These are phyloP conservation scores for Coemansia sp. DNA, from an alignment of 192 early-diverging fungal species.

Conservation along the genomic window DNA sequence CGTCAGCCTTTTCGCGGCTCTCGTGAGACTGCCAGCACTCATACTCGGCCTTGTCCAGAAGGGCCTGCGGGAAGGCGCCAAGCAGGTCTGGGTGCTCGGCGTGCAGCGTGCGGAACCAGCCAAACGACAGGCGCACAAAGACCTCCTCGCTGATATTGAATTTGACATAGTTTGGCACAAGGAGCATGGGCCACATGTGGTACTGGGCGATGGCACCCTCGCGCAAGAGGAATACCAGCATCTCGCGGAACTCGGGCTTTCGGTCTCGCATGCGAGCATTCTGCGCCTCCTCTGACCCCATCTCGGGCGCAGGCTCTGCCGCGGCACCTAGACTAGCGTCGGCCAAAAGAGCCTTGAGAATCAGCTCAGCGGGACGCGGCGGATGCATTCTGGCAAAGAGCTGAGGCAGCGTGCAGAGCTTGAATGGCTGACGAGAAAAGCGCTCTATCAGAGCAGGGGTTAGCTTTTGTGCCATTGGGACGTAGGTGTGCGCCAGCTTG, in stretches of 20 bases:
- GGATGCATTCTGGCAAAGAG: constrained; percentile 41
- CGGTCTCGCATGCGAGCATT: constrained; percentile 52
- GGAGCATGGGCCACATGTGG: constrained; percentile 72
- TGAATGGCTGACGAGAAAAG: constrained; percentile 17
- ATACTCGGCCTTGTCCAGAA: constrained; percentile 34
- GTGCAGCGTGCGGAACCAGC: constrained; percentile 46
- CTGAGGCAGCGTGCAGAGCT: constrained; percentile 31
- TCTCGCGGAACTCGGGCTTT: constrained; percentile 73
- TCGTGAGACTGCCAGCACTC: constrained; percentile 35
- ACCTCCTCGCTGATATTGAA: constrained; percentile 40
- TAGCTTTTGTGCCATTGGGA: constrained; percentile 21
- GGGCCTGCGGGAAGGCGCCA: constrained; percentile 40
- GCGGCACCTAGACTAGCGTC: constrained; percentile 2
- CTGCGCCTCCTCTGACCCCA: constrained; percentile 8
- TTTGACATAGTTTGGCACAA: constrained; percentile 64
- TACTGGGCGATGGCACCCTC: constrained; percentile 76
- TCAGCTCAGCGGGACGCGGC: constrained; percentile 35
- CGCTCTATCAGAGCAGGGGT: constrained; percentile 10
- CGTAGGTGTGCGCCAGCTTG: constrained; percentile 73
- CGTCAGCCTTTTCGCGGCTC: constrained; percentile 26
- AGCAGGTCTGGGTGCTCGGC: constrained; percentile 48
- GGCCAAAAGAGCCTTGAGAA: constrained; percentile 27
- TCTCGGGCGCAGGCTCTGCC: background rate
- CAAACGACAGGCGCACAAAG: constrained; percentile 39
- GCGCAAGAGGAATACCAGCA: constrained; percentile 77